Base-by-base conservation (phyloP, 148 eudicot genomes). In the Camellia lanceoleosa region DNA sequence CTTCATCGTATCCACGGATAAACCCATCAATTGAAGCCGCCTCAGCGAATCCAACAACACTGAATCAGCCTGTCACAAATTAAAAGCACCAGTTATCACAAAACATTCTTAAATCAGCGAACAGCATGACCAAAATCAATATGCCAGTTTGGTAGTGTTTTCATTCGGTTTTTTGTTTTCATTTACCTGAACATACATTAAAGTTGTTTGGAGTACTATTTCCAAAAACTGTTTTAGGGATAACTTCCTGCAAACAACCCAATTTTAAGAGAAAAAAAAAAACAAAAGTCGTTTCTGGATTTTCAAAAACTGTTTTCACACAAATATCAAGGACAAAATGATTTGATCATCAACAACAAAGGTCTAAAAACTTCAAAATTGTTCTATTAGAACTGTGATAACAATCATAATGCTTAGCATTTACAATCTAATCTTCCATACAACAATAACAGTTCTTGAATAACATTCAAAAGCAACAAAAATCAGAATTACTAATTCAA, bases 1-100 rank as follows among this genome's bases (percentile, higher is more conserved):
- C 97, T 87, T 88, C 43, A 95, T 81, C 56, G 87, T 88, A 78
- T 90, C 95, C 74, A 95, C 87, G 52, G 86, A 88, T 80, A 95
- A 82, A 51, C 77, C 84, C 97, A 95, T 90, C 83, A 92, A 76
- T 77, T 95, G 91, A 82, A 95, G 85, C 91, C 90, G 87, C 84
- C 93, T 95, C 78, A 95, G 81, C 11, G 94, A 95, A 52, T 95
- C 95, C 58, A 82, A 84, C 81, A 93, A 51, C 64, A 84, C 83
- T 5, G 91, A 85, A 80, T 87, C 92, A 72, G 97, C 81, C 98
- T 95, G 94, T 62, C 70, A 88, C 20, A 19, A 1, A 30, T 30
- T 30, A 30, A 20, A 72, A 81, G 30, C 41, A 44, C 63, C 23
- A 80, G 72, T 71, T 68, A 80, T 71, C 60, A 82, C 13, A 3